These are phyloP conservation scores for Rhizopogon vesiculosus DNA, from an alignment of 768 basidiomycete genomes.

Conservation along the genomic window DNA sequence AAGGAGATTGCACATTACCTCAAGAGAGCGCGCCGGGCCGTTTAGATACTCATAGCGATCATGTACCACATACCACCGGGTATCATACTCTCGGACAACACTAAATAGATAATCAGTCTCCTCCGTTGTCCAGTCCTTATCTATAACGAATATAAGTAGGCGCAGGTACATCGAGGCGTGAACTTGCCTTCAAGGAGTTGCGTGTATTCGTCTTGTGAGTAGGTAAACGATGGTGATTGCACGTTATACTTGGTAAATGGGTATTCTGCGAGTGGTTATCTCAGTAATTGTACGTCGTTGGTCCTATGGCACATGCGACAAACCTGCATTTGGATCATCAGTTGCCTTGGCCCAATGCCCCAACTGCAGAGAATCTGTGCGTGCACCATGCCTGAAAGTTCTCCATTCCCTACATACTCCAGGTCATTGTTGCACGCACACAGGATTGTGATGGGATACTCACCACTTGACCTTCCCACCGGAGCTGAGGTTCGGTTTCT, in stretches of 20 bases:
- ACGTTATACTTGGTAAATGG: constrained; percentile 82
- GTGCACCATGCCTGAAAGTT: constrained; percentile 67
- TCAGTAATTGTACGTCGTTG: neutral
- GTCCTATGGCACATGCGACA: constrained; percentile 9
- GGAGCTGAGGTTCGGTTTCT: constrained; percentile 73
- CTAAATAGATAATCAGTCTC: constrained; percentile 92
- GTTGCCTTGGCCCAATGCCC: constrained; percentile 79
- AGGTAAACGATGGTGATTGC: constrained; percentile 58
- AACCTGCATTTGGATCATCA: constrained; percentile 52
- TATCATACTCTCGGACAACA: constrained; percentile 76
- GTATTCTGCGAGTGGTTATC: constrained; percentile 47
- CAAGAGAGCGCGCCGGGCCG: constrained; percentile 55
- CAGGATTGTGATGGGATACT: constrained; percentile 5
- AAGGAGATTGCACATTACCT: constrained; percentile 40
- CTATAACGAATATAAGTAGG: constrained; percentile 29
- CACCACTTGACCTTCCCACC: constrained; percentile 71
- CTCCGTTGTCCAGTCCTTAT: constrained; percentile 84
- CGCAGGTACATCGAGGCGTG: neutral
- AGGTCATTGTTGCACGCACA: neutral
- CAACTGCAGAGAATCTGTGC: constrained; percentile 64
- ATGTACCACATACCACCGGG: constrained; percentile 83
- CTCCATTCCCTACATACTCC: constrained; percentile 62
- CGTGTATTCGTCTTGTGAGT: constrained; percentile 85
- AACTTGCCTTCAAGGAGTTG: constrained; percentile 66
- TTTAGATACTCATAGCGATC: constrained; percentile 81